Conservation (phyloP, 2,329 filamentous ascomycete genomes). For the Emergomyces orientalis region DNA sequence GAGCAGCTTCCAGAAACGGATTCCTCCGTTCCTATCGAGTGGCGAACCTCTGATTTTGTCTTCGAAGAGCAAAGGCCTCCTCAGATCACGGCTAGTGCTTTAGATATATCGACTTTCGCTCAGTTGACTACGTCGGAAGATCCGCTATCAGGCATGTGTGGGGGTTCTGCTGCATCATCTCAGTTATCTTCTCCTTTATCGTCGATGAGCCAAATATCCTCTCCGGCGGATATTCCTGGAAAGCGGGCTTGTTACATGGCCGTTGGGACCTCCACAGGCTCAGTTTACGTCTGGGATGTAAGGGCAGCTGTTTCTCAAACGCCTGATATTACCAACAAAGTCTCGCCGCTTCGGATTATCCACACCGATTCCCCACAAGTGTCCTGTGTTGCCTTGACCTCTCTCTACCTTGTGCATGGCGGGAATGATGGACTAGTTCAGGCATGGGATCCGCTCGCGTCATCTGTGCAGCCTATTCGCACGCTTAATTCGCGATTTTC, state of each 20-base stretch:
- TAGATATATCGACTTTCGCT: slow-evolving; percentile 68
- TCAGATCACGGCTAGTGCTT: slow-evolving; percentile 58
- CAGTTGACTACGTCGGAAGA: slow-evolving; percentile 67
- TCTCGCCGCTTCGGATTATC: slow-evolving; percentile 69
- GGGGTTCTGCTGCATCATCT: slow-evolving; percentile 45
- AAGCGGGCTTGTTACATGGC: slow-evolving; percentile 73
- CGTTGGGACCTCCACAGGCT: slow-evolving; percentile 67
- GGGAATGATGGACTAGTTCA: slow-evolving; percentile 93
- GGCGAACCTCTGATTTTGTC: slow-evolving; percentile 53
- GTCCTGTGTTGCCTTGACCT: slow-evolving; percentile 70
- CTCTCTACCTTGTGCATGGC: slow-evolving; percentile 82
- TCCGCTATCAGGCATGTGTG: slow-evolving; percentile 54
- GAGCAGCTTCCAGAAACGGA: slow-evolving; percentile 24
- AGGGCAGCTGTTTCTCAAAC: slow-evolving; percentile 54
- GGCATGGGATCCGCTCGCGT: slow-evolving; percentile 91
- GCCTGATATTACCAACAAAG: slow-evolving; percentile 45
- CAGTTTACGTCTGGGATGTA: slow-evolving; percentile 76
- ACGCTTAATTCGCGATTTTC: slow-evolving; percentile 81
- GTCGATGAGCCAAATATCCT: slow-evolving; percentile 35
- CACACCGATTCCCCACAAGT: slow-evolving; percentile 85
- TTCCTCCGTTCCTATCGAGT: slow-evolving; percentile 48
- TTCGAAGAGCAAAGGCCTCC: slow-evolving; percentile 52
- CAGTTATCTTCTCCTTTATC: slow-evolving; percentile 46
- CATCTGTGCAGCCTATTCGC: slow-evolving; percentile 64
- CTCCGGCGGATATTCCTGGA: slow-evolving; percentile 62